Base-by-base conservation (phyloP, 1,284 basidiomycete species). In the Cerrena zonata region DNA sequence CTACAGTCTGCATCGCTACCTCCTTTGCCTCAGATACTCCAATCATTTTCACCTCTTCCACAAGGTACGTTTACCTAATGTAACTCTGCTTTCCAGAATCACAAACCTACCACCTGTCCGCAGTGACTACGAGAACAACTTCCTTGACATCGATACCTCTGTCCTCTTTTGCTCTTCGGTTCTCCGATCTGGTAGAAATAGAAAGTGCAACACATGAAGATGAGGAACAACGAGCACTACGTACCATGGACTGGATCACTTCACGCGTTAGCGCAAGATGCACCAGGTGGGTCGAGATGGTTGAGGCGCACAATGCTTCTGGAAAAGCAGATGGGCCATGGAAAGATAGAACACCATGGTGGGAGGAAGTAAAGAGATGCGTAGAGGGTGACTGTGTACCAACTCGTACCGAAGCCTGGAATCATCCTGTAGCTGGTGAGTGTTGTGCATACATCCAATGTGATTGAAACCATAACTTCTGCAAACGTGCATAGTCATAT, bases 21-120 rank as follows among this genome's bases (percentile, higher is more conserved):
- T 1, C 72, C 81, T 23, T 66, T 91, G 15, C 78, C 80, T 24
- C 74, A 84, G 57, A 77, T 91, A 45, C 72, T 91, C 19, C 87
- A 90, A 62, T 87, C 86, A 5, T 91, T 91, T 61, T 86, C 87
- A 2, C 88, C 89, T n/a, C 70, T 91, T 48, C 81, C 86, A 2
- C 81, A 88, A 75, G 85, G 88, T 86, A 65, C 48, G 65, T 58
- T 44, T 10, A 41, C 34, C 27, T 44, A 42, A 36, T 34, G 19
- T 42, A 25, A 38, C 49, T 12, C 22, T 26, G 15, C 51, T 19
- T 42, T 37, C 21, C 21, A 22, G 30, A 25, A 23, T 10, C 36
- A 24, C 10, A 18, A 30, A 44, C 46, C 7, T 48, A 10, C 10
- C 25, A 5, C 13, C 22, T 23, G 11, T 22, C 45, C 53, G 39